Base-by-base conservation (phyloP, 148 eudicot species). In the Nepenthes mirabilis region DNA sequence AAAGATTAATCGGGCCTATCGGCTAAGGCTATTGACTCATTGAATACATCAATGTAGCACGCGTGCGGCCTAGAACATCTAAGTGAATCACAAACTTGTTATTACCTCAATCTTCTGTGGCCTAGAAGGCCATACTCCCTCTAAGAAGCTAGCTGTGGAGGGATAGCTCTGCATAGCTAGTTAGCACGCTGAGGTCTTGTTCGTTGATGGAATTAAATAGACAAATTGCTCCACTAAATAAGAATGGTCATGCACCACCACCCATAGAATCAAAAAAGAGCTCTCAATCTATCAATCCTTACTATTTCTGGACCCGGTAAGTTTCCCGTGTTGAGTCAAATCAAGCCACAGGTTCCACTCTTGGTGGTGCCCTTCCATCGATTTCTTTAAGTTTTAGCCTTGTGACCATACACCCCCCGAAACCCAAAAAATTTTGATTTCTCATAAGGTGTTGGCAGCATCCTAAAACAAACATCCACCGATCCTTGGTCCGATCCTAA, bases 111-210 rank as follows among this genome's bases (percentile, higher is more conserved):
- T 36, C 59, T 55, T 64, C 59, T 58, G 53, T 54, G 67, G 67
- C 67, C 67, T 64, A 14, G 33, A 64, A 55, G 67, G 59, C 59
- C 58, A 64, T 64, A 54, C 57, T 49, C 52, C 52, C 52, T 49
- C 52, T 55, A 55, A 55, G 58, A 56, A 56, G 58, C 58, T 56
- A 56, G 58, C 37, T 56, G 36, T 35, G 58, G 37, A 56, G 37
- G 34, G 58, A 56, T 33, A 35, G 10, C 74, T 75, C 72, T 69
- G 48, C 75, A 67, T 70, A 70, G 75, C 72, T 70, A 75, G 79
- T 75, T 70, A 70, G 75, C 71, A 67, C 68, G 79, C 72, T 70
- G 74, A 75, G 79, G 72, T 75, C 75, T 75, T 68, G 69, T 75
- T 75, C 75, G 62, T 75, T 70, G 70, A 70, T 55, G 56, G 65